phyloP scores from a whole-genome alignment of 768 basidiomycete species.

The Imleria badia region DNA sequence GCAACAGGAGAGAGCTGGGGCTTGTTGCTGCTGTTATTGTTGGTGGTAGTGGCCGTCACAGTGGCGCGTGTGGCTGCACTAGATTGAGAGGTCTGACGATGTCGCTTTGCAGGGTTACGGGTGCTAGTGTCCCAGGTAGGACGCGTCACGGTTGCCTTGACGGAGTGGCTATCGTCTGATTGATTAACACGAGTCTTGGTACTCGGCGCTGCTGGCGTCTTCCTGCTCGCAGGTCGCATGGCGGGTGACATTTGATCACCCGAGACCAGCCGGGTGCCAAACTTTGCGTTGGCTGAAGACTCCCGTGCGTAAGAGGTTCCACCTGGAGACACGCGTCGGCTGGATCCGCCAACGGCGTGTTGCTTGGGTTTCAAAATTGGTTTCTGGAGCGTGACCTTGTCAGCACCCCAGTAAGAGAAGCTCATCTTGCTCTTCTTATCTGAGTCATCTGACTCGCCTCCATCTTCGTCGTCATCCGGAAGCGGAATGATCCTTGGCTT shows the following conservation, averaged over 20 bases:
- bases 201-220: constrained; percentile 45
- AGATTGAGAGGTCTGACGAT: constrained; percentile 72
- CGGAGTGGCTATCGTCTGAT: constrained; percentile 66
- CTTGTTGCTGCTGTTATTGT: constrained; percentile 26
- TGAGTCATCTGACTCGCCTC: constrained; percentile 76
- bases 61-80: constrained; percentile 53
- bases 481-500: constrained; percentile 69
- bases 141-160: constrained; percentile 71
- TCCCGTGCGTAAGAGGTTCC: constrained; percentile 66
- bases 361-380: constrained; percentile 56
- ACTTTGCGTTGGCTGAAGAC: constrained; percentile 90
- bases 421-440: constrained; percentile 93
- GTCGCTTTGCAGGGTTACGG: constrained; percentile 49
- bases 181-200: constrained; percentile 46
- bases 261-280: constrained; percentile 79
- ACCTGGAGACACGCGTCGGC: constrained; percentile 42
- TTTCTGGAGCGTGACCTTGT: constrained; percentile 85
- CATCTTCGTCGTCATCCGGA: constrained; percentile 60
- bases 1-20: constrained; percentile 66
- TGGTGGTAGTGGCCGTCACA: constrained; percentile 32
- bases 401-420: constrained; percentile 92
- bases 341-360: constrained; percentile 33
- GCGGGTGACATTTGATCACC: constrained; percentile 45
- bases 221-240: constrained; percentile 62
- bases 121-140: constrained; percentile 75